A percentile compares a stretch with the other conserved stretches of the same genome.
Evolutionary conservation across 1,139 yeast species (phyloP).

Genomic region (Protomyces lactucae-debilis): DNA sequence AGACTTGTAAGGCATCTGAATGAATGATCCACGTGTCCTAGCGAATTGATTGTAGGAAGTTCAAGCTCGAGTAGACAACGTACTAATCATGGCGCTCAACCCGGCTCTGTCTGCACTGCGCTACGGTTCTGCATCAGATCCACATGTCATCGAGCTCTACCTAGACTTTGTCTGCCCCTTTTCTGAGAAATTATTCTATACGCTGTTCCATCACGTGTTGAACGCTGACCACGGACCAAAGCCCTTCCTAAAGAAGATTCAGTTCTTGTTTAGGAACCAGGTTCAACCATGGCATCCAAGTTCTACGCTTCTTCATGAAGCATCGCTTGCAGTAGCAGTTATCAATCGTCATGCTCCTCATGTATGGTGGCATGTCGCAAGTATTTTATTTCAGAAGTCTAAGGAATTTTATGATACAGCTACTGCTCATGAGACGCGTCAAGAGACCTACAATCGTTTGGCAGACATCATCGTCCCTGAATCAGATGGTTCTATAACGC

Average conservation of each 20-base stretch:
- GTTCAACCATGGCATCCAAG: constrained; percentile 86
- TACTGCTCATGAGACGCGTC: constrained; percentile 52
- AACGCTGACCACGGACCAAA: constrained; percentile 5
- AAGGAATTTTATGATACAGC: constrained; percentile 39
- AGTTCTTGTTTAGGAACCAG: constrained; percentile 57
- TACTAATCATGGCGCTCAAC: constrained; percentile 1
- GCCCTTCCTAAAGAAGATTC: background rate
- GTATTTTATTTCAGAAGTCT: constrained; percentile 47
- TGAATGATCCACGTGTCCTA: too few relatives aligned
- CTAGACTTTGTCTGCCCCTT: constrained; percentile 77
- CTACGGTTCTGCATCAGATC: constrained; percentile 11
- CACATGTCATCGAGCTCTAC: constrained; percentile 51
- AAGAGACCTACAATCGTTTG: constrained; percentile 53
- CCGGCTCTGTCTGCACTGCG: constrained; percentile 23
- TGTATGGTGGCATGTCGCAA: constrained; percentile 58
- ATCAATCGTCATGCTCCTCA: constrained; percentile 47
- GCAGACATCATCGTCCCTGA: constrained; percentile 48
- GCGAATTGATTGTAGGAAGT: too few relatives aligned
- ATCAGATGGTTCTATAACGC: constrained; percentile 34
- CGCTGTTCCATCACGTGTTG: constrained; percentile 54
- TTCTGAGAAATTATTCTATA: constrained; percentile 57
- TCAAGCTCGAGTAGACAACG: too few relatives aligned
- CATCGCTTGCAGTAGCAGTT: constrained; percentile 62
- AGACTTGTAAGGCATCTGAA: too few relatives aligned
- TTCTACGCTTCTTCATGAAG: constrained; percentile 64